Evolutionary conservation across 140 eudicot species (phyloP).

Genomic region (Senecio squalidus): DNA sequence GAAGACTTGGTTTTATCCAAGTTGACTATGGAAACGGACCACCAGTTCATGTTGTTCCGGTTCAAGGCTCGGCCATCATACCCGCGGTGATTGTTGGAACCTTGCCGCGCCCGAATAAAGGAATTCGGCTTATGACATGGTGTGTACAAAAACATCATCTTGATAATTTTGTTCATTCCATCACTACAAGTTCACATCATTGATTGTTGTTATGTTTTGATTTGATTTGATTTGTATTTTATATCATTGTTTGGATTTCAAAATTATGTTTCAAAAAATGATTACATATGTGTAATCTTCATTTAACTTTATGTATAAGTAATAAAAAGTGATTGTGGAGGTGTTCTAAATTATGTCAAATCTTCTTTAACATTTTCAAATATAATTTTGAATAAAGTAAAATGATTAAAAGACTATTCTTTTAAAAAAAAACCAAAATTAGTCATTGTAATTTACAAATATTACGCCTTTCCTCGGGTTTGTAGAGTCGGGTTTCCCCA

Average conservation of each 20-base stretch:
- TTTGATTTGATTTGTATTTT: not conserved
- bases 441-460: no score
- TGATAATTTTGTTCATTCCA: conserved; percentile 23
- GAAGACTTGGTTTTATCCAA: conserved; percentile 48
- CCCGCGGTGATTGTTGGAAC: conserved; percentile 52
- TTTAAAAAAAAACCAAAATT: no score
- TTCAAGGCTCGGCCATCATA: conserved; percentile 57
- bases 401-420: no score
- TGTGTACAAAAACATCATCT: conserved; percentile 49
- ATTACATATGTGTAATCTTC: not conserved
- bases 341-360: no score
- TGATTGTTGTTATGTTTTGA: conserved; percentile 2
- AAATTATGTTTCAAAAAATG: not conserved
- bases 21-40: conserved; percentile 63
- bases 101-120: conserved; percentile 37
- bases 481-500: conserved; percentile 29
- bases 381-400: no score
- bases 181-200: conserved; percentile 4
- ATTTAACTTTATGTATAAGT: not conserved
- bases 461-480: no score
- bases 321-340: conserved; percentile 14
- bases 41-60: conserved; percentile 48
- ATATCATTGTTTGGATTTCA: not conserved
- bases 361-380: no score
- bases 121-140: conserved; percentile 60